phyloP scores from a whole-genome alignment of 768 basidiomycete genomes.

The Termitomyces titanicus region DNA sequence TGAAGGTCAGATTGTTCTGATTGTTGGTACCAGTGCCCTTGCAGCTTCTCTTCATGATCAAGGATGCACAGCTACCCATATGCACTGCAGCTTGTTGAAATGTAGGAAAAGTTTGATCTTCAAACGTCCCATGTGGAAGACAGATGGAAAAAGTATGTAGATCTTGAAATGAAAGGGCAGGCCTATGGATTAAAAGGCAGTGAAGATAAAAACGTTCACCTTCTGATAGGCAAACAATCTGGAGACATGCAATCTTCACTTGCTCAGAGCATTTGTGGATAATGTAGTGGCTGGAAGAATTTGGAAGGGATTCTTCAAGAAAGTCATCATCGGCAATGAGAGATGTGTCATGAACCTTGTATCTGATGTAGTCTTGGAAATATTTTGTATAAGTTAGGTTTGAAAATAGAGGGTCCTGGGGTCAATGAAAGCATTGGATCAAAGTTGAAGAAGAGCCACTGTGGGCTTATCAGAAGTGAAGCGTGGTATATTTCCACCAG shows the following conservation, averaged over 20 bases:
- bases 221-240: too few relatives aligned
- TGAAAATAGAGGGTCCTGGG: background rate
- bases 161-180: background rate
- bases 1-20: background rate
- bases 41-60: constrained; percentile 6
- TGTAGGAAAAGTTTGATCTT: too few relatives aligned
- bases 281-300: background rate
- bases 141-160: background rate
- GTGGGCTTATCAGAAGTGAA: background rate
- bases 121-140: too few relatives aligned
- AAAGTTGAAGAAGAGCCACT: background rate
- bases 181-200: background rate
- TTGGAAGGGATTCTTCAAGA: background rate
- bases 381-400: background rate
- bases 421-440: background rate
- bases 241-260: too few relatives aligned
- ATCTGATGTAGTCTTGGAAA: background rate
- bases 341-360: background rate
- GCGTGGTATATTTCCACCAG: background rate
- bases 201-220: background rate
- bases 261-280: too few relatives aligned
- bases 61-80: constrained; percentile 1
- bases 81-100: background rate
- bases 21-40: constrained; percentile 7
- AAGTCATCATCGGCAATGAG: background rate